Evolutionary conservation across 169 alveolate species (phyloP).

Genomic region (Plasmodium chabaudi): DNA sequence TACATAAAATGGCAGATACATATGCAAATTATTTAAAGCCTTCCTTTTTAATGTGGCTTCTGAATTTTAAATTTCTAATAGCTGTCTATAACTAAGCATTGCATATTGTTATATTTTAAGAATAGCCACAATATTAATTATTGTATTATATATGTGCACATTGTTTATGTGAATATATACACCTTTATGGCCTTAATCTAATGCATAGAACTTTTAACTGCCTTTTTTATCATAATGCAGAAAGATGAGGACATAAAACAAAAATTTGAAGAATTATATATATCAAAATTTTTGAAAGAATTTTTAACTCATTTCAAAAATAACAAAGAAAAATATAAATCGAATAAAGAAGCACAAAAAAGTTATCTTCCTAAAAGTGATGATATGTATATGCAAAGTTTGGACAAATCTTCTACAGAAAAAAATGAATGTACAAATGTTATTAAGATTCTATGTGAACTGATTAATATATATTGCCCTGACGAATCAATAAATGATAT

Average conservation of each 20-base stretch:
- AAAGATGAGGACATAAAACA: slow-evolving; percentile 42
- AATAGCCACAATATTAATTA: too few relatives aligned
- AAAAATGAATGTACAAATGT: slow-evolving; percentile 32
- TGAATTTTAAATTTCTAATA: too few relatives aligned
- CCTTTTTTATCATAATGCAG: not conserved
- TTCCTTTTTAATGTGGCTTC: too few relatives aligned
- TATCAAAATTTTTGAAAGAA: slow-evolving; percentile 33
- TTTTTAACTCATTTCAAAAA: slow-evolving; percentile 50
- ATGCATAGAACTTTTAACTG: too few relatives aligned
- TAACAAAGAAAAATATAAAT: slow-evolving; percentile 65
- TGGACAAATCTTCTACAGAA: not conserved
- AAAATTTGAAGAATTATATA: slow-evolving; percentile 63
- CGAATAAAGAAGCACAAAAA: slow-evolving; percentile 4
- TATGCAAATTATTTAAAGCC: too few relatives aligned
- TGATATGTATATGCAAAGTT: slow-evolving; percentile 2
- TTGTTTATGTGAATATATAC: too few relatives aligned
- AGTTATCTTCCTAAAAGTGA: not conserved
- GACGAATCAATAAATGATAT: not conserved
- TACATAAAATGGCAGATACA: not conserved
- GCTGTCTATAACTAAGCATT: too few relatives aligned
- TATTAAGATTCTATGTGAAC: slow-evolving; percentile 27
- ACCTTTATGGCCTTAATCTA: too few relatives aligned
- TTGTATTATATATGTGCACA: too few relatives aligned
- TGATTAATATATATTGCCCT: slow-evolving; percentile 23
- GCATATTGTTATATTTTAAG: too few relatives aligned